Percentiles rank a stretch among this genome's conserved stretches.
phyloP scores from a whole-genome alignment of 1,284 basidiomycete species.

The Cryptococcus deneoformans region DNA sequence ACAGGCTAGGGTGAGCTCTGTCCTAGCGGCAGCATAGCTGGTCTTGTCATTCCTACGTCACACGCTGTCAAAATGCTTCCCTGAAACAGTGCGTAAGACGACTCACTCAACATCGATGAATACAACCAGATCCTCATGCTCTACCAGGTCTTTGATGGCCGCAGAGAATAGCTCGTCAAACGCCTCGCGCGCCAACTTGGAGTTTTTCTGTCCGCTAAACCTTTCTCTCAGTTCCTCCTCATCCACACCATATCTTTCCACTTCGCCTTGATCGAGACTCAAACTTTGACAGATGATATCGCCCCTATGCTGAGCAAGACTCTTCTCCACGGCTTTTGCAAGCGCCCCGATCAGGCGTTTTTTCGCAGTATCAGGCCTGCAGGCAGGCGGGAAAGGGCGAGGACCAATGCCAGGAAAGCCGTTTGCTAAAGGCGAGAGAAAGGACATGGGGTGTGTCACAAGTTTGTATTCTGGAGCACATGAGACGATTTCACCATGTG shows the following conservation, averaged over 20 bases:
- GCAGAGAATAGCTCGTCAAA: constrained; percentile 53
- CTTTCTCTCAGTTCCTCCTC: constrained; percentile 51
- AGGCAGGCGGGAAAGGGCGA: constrained; percentile 73
- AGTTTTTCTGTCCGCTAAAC: constrained; percentile 37
- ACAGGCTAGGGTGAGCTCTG: constrained; percentile 70
- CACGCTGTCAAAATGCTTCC: too few relatives aligned
- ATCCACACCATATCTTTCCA: constrained; percentile 69
- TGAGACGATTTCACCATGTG: constrained; percentile 56
- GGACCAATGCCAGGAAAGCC: constrained; percentile 76
- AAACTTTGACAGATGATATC: constrained; percentile 62
- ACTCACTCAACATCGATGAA: constrained; percentile 69
- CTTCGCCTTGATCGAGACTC: constrained; percentile 62
- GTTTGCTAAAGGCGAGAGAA: constrained; percentile 53
- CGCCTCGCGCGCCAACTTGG: constrained; percentile 19
- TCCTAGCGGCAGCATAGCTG: constrained; percentile 72
- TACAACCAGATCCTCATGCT: constrained; percentile 75
- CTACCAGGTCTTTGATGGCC: constrained; percentile 74
- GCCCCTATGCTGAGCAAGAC: constrained; percentile 68
- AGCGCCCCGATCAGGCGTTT: constrained; percentile 72
- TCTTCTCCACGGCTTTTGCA: constrained; percentile 68
- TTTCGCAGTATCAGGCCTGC: constrained; percentile 76
- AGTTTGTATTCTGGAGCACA: constrained; percentile 77
- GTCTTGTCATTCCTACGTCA: constrained; percentile 43
- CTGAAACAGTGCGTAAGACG: not conserved
- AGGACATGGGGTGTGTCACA: constrained; percentile 26